A percentile compares a stretch with the other conserved stretches of the same genome.
phyloP scores from a whole-genome alignment of 139 green algal genomes.

The Edaphochlamys debaryana region DNA sequence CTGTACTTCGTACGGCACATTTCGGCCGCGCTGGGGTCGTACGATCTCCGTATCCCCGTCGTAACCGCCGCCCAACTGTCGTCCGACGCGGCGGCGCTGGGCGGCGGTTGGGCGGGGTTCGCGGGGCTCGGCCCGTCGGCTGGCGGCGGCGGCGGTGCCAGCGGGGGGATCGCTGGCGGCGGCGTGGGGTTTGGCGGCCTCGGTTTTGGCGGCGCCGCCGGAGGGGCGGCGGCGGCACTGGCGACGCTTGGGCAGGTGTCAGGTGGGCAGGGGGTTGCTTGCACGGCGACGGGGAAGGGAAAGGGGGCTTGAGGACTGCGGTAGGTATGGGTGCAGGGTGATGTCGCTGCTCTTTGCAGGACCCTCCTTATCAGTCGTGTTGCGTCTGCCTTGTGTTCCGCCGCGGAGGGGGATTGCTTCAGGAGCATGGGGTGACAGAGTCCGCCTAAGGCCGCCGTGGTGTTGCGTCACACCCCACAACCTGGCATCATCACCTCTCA shows the following conservation, averaged over 20 bases:
- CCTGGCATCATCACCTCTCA: not conserved
- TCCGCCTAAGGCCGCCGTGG: too few relatives aligned
- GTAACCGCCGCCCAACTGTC: not conserved
- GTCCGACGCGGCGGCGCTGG: not conserved
- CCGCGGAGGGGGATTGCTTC: too few relatives aligned
- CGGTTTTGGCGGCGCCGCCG: not conserved
- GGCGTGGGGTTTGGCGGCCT: not conserved
- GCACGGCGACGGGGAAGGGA: too few relatives aligned
- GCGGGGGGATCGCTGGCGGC: not conserved
- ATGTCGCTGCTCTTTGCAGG: not conserved
- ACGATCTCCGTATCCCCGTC: conserved; percentile 19
- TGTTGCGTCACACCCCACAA: too few relatives aligned
- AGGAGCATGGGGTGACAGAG: too few relatives aligned
- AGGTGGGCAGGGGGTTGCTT: conserved; percentile 9
- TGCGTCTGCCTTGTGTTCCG: too few relatives aligned
- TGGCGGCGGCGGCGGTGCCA: not conserved
- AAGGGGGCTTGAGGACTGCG: not conserved
- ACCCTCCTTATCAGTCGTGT: not conserved
- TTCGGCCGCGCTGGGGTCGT: conserved; percentile 11
- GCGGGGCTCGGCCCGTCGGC: not conserved
- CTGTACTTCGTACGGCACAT: conserved; percentile 28
- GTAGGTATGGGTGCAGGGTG: not conserved
- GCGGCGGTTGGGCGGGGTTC: not conserved
- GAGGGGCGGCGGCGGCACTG: not conserved
- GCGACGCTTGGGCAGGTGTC: conserved; percentile 6